phyloP scores from a whole-genome alignment of 2,329 filamentous ascomycete genomes.

The Colletotrichum brevisporum region DNA sequence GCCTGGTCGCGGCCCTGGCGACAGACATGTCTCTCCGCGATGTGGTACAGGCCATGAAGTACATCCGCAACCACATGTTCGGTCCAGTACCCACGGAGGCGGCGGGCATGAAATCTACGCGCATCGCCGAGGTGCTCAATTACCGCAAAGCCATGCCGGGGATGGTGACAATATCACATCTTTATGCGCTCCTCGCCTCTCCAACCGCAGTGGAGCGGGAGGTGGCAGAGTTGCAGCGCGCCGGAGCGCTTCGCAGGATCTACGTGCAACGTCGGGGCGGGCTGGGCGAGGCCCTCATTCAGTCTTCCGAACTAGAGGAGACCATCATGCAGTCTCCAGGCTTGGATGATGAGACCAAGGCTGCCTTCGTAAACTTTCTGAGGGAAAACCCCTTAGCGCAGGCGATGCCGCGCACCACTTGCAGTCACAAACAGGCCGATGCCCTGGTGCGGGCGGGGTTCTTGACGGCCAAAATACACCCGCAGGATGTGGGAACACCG shows the following conservation, averaged over 20 bases:
- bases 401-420: constrained; percentile 43
- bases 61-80: constrained; percentile 75
- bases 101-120: constrained; percentile 74
- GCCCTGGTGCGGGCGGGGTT: constrained; percentile 77
- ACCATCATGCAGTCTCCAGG: constrained; percentile 45
- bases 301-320: constrained; percentile 64
- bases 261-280: constrained; percentile 73
- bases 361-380: constrained; percentile 67
- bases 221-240: constrained; percentile 70
- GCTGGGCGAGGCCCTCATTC: constrained; percentile 75
- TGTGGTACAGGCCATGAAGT: constrained; percentile 75
- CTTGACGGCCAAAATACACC: constrained; percentile 63
- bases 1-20: constrained; percentile 68
- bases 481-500: constrained; percentile 41
- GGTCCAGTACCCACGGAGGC: constrained; percentile 69
- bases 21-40: constrained; percentile 71
- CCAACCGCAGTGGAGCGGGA: constrained; percentile 78
- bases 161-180: constrained; percentile 75
- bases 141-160: constrained; percentile 72
- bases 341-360: constrained; percentile 57
- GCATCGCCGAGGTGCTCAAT: constrained; percentile 74
- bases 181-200: constrained; percentile 71
- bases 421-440: constrained; percentile 59
- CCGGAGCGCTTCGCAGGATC: constrained; percentile 72
- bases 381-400: constrained; percentile 62